phyloP scores from a whole-genome alignment of 139 green algal species.

The Tetraselmis striata region DNA sequence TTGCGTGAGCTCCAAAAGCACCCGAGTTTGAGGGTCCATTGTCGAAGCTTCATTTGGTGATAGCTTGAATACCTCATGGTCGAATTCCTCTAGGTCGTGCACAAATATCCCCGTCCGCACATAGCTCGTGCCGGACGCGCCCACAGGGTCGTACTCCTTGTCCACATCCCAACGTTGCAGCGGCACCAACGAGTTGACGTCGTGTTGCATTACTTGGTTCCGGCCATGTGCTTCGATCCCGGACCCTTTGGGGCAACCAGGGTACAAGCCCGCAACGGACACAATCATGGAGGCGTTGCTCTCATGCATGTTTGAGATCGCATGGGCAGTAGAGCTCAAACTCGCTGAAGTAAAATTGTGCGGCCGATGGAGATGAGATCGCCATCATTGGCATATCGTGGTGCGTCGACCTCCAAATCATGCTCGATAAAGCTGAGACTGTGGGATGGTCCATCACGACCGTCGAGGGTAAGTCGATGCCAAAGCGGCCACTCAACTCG shows the following conservation, averaged over 20 bases:
- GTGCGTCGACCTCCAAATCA: constrained; percentile 2
- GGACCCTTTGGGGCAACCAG: neutral
- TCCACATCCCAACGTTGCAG: constrained; percentile 55
- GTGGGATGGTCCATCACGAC: constrained; percentile 48
- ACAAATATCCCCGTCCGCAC: neutral
- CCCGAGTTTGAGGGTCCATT: constrained; percentile 81
- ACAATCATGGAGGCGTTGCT: neutral
- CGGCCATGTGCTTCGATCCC: neutral
- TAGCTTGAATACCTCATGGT: constrained; percentile 6
- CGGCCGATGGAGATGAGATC: neutral
- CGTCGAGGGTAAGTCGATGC: constrained; percentile 36
- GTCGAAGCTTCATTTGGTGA: constrained; percentile 53
- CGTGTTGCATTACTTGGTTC: neutral
- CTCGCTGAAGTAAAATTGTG: neutral
- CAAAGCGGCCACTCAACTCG: constrained; percentile 18
- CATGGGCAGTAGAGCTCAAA: neutral
- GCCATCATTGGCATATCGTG: neutral
- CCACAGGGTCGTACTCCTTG: constrained; percentile 10
- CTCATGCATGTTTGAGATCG: neutral
- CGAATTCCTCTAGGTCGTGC: neutral
- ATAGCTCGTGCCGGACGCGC: neutral
- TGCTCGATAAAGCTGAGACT: constrained; percentile 21
- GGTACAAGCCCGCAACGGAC: neutral
- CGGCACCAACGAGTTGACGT: constrained; percentile 20
- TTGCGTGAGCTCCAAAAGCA: constrained; percentile 59